phyloP scores from a whole-genome alignment of 495 filamentous ascomycete genomes.

The Trichoderma asperelloides region DNA sequence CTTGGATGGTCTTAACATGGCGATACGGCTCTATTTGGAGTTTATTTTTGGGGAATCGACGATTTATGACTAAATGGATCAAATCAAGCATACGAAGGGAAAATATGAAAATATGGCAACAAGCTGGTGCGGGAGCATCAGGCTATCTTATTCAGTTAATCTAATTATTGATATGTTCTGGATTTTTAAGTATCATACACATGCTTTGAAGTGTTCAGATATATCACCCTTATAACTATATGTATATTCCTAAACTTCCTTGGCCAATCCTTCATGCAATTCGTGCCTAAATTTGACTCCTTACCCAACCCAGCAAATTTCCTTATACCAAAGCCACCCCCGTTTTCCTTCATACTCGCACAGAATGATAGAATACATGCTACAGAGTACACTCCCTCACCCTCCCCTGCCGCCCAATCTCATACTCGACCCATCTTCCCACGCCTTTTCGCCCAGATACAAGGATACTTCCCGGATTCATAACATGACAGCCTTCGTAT shows the following conservation, averaged over 20 bases:
- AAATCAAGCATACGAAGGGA: not conserved
- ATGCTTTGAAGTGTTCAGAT: not conserved
- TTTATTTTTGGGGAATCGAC: not conserved
- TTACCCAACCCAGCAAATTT: not conserved
- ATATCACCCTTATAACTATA: not conserved
- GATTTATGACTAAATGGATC: not conserved
- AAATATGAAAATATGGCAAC: too few species aligned
- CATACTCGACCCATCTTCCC: slow-evolving; percentile 81
- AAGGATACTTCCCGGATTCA: slow-evolving; percentile 80
- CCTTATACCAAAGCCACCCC: not conserved
- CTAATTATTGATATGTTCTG: not conserved
- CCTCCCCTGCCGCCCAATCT: slow-evolving; percentile 45
- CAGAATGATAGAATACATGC: not conserved
- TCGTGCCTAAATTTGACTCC: not conserved
- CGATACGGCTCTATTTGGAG: not conserved
- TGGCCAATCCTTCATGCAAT: not conserved
- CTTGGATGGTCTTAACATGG: not conserved
- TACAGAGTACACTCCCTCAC: slow-evolving; percentile 38
- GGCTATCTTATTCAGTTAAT: not conserved
- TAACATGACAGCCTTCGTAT: slow-evolving; percentile 90
- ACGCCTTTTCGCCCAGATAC: slow-evolving; percentile 51
- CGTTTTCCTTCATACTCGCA: not conserved
- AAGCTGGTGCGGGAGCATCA: too few species aligned
- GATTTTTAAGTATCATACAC: not conserved
- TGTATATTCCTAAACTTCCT: not conserved